A percentile compares a stretch with the other conserved stretches of the same genome.
phyloP scores from a whole-genome alignment of 2,329 filamentous ascomycete species.

The Talaromyces verruculosus region DNA sequence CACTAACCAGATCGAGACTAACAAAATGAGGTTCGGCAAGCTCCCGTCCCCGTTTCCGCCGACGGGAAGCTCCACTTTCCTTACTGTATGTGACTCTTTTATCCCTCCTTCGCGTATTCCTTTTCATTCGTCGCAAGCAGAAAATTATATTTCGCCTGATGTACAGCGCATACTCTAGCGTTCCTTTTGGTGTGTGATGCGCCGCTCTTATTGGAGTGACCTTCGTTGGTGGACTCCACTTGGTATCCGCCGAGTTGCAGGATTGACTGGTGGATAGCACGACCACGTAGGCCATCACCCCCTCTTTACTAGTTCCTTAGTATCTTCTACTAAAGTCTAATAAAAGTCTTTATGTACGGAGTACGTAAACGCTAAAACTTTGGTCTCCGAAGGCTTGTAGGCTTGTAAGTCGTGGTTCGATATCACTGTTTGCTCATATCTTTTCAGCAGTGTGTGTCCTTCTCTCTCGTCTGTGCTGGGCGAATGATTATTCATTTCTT shows the following conservation, averaged over 20 bases:
- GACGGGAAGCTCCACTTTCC: conserved; percentile 18
- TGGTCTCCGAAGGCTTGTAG: background rate
- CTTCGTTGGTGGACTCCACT: background rate
- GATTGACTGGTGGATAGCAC: conserved; percentile 19
- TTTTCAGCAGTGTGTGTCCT: background rate
- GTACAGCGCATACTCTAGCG: conserved; percentile 20
- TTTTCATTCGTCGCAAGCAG: background rate
- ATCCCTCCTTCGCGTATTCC: background rate
- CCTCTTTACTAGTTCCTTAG: conserved; percentile 1
- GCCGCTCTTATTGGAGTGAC: background rate
- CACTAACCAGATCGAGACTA: conserved; percentile 10
- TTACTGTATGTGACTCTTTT: background rate
- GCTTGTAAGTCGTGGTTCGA: background rate
- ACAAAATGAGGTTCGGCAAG: conserved; percentile 19
- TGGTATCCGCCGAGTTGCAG: background rate
- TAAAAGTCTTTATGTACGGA: background rate
- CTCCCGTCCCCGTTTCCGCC: conserved; percentile 18
- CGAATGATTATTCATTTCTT: background rate
- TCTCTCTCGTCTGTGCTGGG: background rate
- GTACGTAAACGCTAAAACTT: background rate
- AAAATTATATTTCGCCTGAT: conserved; percentile 9
- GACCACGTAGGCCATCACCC: conserved; percentile 18
- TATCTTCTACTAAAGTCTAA: background rate
- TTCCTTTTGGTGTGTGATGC: background rate
- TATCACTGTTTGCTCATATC: background rate